Evolutionary conservation across 306 rosid genomes (phyloP).

Genomic region (Potentilla sterilis): DNA sequence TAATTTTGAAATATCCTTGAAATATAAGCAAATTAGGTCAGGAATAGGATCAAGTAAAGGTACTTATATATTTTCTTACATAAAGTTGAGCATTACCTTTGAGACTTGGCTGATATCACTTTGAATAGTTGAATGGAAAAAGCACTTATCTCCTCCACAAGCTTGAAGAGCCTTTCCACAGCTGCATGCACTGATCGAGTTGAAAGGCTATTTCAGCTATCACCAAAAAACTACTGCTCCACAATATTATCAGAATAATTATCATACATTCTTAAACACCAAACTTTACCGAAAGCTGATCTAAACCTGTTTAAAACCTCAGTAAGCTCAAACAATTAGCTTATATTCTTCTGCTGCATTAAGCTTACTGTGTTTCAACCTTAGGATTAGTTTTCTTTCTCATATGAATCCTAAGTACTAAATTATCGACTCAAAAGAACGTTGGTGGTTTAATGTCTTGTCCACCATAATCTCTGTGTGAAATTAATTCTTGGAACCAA

Average conservation of each 20-base stretch:
- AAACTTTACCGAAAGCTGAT: constrained; percentile 6
- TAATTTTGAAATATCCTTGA: background rate
- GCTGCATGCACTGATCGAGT: constrained; percentile 9
- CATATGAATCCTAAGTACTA: background rate
- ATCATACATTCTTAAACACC: background rate
- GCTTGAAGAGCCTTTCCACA: constrained; percentile 16
- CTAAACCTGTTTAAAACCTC: background rate
- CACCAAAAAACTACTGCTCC: constrained; percentile 16
- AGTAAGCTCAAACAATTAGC: background rate
- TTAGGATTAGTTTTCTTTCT: background rate
- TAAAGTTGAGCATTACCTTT: background rate
- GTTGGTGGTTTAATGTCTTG: too few relatives aligned
- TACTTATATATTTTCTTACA: background rate
- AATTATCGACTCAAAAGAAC: background rate
- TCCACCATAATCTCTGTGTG: background rate
- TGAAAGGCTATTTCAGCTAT: constrained; percentile 38
- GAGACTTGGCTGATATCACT: constrained; percentile 6
- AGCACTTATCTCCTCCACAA: constrained; percentile 28
- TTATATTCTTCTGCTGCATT: background rate
- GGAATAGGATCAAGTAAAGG: constrained; percentile 21
- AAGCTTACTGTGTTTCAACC: background rate
- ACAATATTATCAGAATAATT: background rate
- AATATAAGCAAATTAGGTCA: constrained; percentile 28
- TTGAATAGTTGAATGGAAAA: constrained; percentile 23
- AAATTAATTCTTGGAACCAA: background rate